Evolutionary conservation across 2,329 filamentous ascomycete genomes (phyloP).

Genomic region (Xylariomycetidae sp.): DNA sequence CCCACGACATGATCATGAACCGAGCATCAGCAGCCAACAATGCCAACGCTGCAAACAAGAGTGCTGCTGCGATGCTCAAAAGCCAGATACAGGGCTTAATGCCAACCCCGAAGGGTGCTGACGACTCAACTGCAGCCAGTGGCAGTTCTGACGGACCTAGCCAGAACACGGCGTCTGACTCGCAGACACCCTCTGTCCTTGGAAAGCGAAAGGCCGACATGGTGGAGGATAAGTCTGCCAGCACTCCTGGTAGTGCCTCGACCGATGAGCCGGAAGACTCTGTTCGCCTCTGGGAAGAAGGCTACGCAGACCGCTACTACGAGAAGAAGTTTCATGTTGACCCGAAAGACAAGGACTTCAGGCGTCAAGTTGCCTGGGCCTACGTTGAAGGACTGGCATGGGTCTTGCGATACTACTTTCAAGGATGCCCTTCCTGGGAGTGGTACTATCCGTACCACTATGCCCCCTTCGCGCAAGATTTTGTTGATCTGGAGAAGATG

Average conservation of each 20-base stretch:
- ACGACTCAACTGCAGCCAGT: slow-evolving; percentile 16
- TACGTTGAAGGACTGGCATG: slow-evolving; percentile 94
- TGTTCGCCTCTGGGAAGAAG: slow-evolving; percentile 88
- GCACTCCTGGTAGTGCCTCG: slow-evolving; percentile 50
- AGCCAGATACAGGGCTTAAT: slow-evolving; percentile 57
- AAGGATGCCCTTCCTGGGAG: slow-evolving; percentile 96
- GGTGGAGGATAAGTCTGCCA: slow-evolving; percentile 54
- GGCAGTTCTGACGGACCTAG: no score
- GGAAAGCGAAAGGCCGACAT: slow-evolving; percentile 69
- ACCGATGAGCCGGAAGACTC: slow-evolving; percentile 66
- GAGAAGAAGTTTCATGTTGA: slow-evolving; percentile 90
- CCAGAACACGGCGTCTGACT: slow-evolving; percentile 16
- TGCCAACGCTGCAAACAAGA: slow-evolving; percentile 83
- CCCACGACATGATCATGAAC: slow-evolving; percentile 85
- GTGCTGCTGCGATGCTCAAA: slow-evolving; percentile 83
- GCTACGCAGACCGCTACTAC: slow-evolving; percentile 93
- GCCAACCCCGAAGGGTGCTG: slow-evolving; percentile 11
- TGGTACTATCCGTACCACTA: slow-evolving; percentile 99
- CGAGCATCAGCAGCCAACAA: slow-evolving; percentile 54
- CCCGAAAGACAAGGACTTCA: slow-evolving; percentile 75
- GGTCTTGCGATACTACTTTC: slow-evolving; percentile 96
- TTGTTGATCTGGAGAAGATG: slow-evolving; percentile 75
- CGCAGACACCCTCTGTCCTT: slow-evolving; percentile 42
- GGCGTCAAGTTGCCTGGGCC: slow-evolving; percentile 79
- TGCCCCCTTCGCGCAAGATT: slow-evolving; percentile 93